Conservation (phyloP, 2,329 filamentous ascomycete genomes). For the Botrytis paeoniae region DNA sequence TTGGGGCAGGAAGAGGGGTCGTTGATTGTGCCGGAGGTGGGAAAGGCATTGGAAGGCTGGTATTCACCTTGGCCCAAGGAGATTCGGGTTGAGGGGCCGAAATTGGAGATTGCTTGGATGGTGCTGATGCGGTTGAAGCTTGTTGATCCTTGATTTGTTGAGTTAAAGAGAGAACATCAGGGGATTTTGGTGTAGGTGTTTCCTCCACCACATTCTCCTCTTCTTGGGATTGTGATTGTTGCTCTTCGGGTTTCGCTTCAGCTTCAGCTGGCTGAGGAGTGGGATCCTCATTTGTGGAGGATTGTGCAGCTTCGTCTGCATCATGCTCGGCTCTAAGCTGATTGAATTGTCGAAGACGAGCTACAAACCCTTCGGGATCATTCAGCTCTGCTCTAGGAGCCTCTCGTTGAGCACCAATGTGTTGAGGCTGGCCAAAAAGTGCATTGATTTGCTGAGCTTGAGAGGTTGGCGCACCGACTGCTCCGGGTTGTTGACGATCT, state of each 20-base stretch:
- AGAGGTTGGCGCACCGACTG: slow-evolving; percentile 27
- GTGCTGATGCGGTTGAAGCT: slow-evolving; percentile 39
- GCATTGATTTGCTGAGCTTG: slow-evolving; percentile 36
- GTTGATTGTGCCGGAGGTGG: slow-evolving; percentile 65
- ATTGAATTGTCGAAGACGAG: slow-evolving; percentile 78
- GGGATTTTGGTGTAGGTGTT: slow-evolving; percentile 33
- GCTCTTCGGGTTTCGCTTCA: slow-evolving; percentile 25
- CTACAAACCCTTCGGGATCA: slow-evolving; percentile 59
- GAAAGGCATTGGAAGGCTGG: slow-evolving; percentile 73
- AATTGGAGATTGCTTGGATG: slow-evolving; percentile 55
- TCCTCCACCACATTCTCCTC: slow-evolving; percentile 21
- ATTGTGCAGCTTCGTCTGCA: slow-evolving; percentile 42
- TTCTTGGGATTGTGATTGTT: slow-evolving; percentile 22
- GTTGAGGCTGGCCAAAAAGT: slow-evolving; percentile 32
- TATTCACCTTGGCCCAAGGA: slow-evolving; percentile 58
- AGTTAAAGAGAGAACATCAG: slow-evolving; percentile 66
- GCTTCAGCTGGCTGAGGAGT: slow-evolving; percentile 31
- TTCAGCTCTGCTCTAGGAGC: slow-evolving; percentile 57
- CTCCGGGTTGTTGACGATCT: slow-evolving; percentile 31
- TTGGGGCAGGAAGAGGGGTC: slow-evolving; percentile 83
- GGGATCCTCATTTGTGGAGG: slow-evolving; percentile 33
- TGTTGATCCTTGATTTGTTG: slow-evolving; percentile 72
- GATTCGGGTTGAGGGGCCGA: slow-evolving; percentile 44
- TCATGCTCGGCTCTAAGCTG: slow-evolving; percentile 73
- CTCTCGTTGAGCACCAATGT: slow-evolving; percentile 44